phyloP scores from a whole-genome alignment of 148 eudicot genomes.

The Silene conica region DNA sequence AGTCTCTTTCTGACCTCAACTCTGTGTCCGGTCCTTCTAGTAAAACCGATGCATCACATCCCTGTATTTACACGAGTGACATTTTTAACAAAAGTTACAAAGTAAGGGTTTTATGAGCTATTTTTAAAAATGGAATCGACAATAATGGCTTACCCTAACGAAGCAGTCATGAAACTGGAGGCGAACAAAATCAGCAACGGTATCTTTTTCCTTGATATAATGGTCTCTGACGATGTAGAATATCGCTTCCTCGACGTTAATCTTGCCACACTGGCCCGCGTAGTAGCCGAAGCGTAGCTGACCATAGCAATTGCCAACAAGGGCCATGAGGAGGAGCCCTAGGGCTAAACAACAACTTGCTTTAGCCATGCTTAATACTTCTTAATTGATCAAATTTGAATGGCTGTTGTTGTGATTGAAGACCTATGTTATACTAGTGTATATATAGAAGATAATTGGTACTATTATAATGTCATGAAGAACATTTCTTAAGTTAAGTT shows the following conservation, averaged over 20 bases:
- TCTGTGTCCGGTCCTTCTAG: conserved; percentile 24
- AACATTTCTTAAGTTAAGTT: background rate
- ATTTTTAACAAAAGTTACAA: too few species aligned
- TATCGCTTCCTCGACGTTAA: conserved; percentile 14
- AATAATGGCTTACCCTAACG: conserved; percentile 18
- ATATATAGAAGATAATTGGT: too few species aligned
- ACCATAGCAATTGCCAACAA: conserved; percentile 24
- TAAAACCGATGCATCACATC: conserved; percentile 20
- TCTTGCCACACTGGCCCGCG: conserved; percentile 11
- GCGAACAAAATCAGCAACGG: conserved; percentile 28
- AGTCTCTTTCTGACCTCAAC: conserved; percentile 12
- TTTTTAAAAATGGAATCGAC: too few species aligned
- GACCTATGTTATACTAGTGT: too few species aligned
- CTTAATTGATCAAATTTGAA: too few species aligned
- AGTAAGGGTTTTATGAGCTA: too few species aligned
- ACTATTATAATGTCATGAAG: too few species aligned
- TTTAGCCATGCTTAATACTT: conserved; percentile 12
- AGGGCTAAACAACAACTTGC: conserved; percentile 15
- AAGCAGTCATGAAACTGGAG: conserved; percentile 30
- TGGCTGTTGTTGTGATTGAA: too few species aligned
- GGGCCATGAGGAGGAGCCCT: conserved; percentile 26
- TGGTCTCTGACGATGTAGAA: conserved; percentile 19
- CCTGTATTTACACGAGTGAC: too few species aligned
- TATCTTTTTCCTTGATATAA: conserved; percentile 11
- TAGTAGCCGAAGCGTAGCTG: conserved; percentile 17